Evolutionary conservation across 345 rosid genomes (phyloP).

Genomic region (Clausena lansium): DNA sequence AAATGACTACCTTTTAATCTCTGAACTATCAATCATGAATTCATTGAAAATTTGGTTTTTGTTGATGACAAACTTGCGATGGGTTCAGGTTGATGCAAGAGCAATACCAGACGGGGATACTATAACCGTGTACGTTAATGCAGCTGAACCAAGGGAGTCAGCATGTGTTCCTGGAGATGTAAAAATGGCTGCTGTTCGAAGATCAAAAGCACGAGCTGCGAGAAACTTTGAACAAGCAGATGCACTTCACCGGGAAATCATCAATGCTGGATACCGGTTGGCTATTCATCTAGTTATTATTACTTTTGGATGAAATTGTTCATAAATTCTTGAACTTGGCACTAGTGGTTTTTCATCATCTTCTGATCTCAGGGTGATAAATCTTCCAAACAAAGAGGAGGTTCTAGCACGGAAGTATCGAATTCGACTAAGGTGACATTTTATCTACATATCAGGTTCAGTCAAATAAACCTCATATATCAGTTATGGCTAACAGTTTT

Average conservation of each 20-base stretch:
- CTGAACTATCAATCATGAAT: background rate
- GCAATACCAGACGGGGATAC: conserved; percentile 85
- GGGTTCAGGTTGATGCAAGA: conserved; percentile 70
- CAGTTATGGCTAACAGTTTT: background rate
- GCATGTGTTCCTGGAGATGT: conserved; percentile 58
- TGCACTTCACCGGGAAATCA: conserved; percentile 56
- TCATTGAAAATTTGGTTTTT: background rate
- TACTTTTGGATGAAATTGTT: background rate
- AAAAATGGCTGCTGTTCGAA: conserved; percentile 45
- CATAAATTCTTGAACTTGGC: background rate
- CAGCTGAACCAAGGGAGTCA: conserved; percentile 57
- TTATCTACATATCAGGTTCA: background rate
- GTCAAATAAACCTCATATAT: background rate
- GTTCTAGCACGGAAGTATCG: conserved; percentile 76
- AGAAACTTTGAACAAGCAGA: conserved; percentile 61
- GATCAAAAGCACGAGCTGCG: conserved; percentile 60
- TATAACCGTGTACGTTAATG: conserved; percentile 61
- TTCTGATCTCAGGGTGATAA: conserved; percentile 33
- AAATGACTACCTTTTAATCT: background rate
- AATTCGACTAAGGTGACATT: conserved; percentile 56
- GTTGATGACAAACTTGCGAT: conserved; percentile 18
- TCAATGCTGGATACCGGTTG: conserved; percentile 69
- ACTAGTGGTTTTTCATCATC: background rate
- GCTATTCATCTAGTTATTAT: conserved; percentile 4
- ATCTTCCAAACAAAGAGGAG: conserved; percentile 45